Evolutionary conservation across 2,329 filamentous ascomycete genomes (phyloP).

Genomic region (Alternaria alternata): DNA sequence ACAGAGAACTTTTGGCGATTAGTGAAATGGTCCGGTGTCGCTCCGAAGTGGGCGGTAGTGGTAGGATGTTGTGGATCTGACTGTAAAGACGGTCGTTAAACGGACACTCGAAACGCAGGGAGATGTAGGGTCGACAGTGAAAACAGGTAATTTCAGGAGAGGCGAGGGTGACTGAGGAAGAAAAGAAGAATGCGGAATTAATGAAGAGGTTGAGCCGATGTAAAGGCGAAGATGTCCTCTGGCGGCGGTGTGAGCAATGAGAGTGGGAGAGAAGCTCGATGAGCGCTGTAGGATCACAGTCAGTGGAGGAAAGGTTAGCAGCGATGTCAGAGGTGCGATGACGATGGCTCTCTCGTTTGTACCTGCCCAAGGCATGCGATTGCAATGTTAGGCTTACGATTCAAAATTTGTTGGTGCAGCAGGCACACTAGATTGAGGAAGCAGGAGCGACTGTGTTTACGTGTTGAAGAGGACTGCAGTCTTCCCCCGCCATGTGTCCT

Average conservation of each 20-base stretch:
- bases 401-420: conserved; percentile 7
- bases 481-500: conserved; percentile 30
- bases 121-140: conserved; percentile 16
- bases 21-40: not conserved
- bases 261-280: conserved; percentile 26
- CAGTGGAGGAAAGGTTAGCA: conserved; percentile 24
- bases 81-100: conserved; percentile 9
- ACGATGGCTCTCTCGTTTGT: conserved; percentile 36
- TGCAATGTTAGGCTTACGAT: not conserved
- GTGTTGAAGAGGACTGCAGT: not conserved
- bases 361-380: conserved; percentile 18
- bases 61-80: not conserved
- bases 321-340: conserved; percentile 27
- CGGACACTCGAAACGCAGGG: conserved; percentile 11
- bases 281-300: conserved; percentile 32
- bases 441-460: conserved; percentile 20
- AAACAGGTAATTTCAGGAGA: conserved; percentile 11
- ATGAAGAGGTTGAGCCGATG: conserved; percentile 29
- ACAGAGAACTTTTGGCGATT: not conserved
- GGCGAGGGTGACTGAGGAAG: conserved; percentile 18
- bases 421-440: conserved; percentile 10
- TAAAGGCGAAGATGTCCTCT: conserved; percentile 17
- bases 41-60: not conserved
- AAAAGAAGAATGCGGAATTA: conserved; percentile 30
- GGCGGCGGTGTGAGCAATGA: conserved; percentile 31